phyloP scores from a whole-genome alignment of 352 stramenopile species.

The Globisporangium splendens region DNA sequence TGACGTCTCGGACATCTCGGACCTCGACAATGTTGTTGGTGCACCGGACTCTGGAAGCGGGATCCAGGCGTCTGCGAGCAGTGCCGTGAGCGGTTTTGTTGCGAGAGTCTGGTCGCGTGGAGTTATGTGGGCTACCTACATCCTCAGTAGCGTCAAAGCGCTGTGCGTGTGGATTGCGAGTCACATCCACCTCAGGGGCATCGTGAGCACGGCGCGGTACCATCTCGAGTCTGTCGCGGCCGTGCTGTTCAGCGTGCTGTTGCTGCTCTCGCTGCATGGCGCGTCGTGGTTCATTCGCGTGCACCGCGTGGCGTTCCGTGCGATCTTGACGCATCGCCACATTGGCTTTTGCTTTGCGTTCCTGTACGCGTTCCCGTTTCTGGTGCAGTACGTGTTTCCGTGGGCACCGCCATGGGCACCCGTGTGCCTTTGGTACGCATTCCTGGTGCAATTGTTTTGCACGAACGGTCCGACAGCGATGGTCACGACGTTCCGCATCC shows the following conservation, averaged over 20 bases:
- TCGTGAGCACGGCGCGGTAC: slow-evolving; percentile 31
- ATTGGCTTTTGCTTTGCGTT: slow-evolving; percentile 88
- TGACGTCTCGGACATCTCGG: slow-evolving; percentile 24
- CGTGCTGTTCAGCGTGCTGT: slow-evolving; percentile 60
- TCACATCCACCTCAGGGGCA: slow-evolving; percentile 41
- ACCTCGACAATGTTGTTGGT: slow-evolving; percentile 6
- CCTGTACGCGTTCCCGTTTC: slow-evolving; percentile 81
- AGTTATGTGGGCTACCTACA: neutral
- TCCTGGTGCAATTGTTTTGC: slow-evolving; percentile 86
- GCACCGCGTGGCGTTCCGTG: slow-evolving; percentile 77
- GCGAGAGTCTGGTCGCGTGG: neutral
- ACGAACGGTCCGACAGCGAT: slow-evolving; percentile 79
- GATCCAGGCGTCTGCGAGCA: neutral
- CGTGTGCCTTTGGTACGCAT: slow-evolving; percentile 89
- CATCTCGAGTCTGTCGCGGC: slow-evolving; percentile 68
- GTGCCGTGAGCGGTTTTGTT: neutral
- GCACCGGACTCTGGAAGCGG: no score
- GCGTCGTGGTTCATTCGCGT: slow-evolving; percentile 77
- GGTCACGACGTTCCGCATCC: slow-evolving; percentile 81
- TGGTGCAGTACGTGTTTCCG: slow-evolving; percentile 86
- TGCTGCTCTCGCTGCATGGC: slow-evolving; percentile 66
- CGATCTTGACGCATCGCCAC: slow-evolving; percentile 78
- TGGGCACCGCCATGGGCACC: slow-evolving; percentile 86
- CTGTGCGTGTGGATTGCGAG: slow-evolving; percentile 9
- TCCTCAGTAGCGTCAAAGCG: slow-evolving; percentile 1